Evolutionary conservation across 2,329 filamentous ascomycete species (phyloP), one percentile per base, ranked within the genome.

Genomic region (Aspergillus persii): DNA sequence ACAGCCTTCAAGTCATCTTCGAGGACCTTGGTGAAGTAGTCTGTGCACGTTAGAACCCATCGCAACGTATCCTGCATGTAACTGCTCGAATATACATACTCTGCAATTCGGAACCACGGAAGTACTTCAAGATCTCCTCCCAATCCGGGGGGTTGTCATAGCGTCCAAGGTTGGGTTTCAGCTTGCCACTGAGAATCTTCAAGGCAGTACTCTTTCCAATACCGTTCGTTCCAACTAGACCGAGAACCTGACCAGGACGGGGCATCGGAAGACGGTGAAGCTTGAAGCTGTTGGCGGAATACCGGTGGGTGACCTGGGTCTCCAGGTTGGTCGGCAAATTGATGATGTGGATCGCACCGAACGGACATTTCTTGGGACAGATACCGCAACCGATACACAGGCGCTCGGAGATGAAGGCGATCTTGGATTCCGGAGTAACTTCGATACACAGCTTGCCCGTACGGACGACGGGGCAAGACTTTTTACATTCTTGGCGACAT

Each of bases 261-360:
- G 95, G 95, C 86, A 94, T 97, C 59, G 96, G 95, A 73, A 98
- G 84, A 70, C 96, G 89, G 79, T 99, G 95, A 67, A 99, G 87
- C 85, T 99, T 99, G 87, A 99, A 99, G 82, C 93, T 97, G 85
- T 99, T 99, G 77, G 95, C 94, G 57, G 94, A 96, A 83, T 99
- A 99, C 75, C 95, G 90, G 79, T 99, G 96, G 68, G 95, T 98
- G 73, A 99, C 92, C 78, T 98, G 91, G 67, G 90, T 96, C 79
- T 99, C 95, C 78, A 99, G 89, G 81, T 99, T 99, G 77, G 95
- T 99, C 69, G 96, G 95, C 84, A 99, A 83, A 83, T 99, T 99
- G 92, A 99, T 99, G 79, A 99, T 99, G 77, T 94, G 96, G 80
- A 99, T 99, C 66, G 95, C 95, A 74, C 93, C 90, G 79, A 99